Percentiles rank a stretch among this genome's conserved stretches.
These are phyloP conservation scores for Boechera stricta DNA, from an alignment of 345 rosid species.

Conservation along the genomic window DNA sequence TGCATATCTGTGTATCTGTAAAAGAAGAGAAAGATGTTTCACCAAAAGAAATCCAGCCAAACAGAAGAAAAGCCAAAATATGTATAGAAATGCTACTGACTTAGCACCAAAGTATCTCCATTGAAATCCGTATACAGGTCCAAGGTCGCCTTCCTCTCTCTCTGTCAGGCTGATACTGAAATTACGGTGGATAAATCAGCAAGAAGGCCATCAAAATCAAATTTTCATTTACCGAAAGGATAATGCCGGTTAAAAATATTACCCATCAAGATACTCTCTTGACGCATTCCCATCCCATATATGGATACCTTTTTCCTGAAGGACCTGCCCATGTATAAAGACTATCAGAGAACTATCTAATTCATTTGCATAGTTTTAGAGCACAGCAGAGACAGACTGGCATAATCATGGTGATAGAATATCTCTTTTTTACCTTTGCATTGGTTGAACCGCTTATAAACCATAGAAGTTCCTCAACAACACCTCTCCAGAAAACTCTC, in stretches of 20 bases:
- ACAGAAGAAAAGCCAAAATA: not conserved
- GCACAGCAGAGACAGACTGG: not conserved
- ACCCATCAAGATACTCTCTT: conserved; percentile 89
- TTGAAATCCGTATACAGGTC: conserved; percentile 96
- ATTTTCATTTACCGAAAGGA: not conserved
- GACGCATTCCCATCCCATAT: conserved; percentile 99
- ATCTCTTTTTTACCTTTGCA: conserved; percentile 67
- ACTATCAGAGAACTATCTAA: conserved; percentile 3
- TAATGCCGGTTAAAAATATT: conserved; percentile 5
- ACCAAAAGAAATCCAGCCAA: not conserved
- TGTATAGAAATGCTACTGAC: conserved; percentile 47
- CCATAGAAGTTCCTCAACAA: conserved; percentile 95
- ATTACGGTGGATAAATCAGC: conserved; percentile 14
- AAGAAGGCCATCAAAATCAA: not conserved
- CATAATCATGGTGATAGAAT: not conserved
- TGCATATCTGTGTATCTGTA: conserved; percentile 87
- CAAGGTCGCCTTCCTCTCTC: conserved; percentile 90
- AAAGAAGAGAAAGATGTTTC: conserved; percentile 7
- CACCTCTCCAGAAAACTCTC: conserved; percentile 97
- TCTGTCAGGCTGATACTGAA: conserved; percentile 72
- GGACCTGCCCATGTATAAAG: conserved; percentile 60
- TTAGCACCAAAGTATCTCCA: conserved; percentile 99
- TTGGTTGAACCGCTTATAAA: conserved; percentile 93
- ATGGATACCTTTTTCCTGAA: conserved; percentile 85
- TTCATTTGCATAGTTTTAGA: not conserved